These are phyloP conservation scores for Glycine tomentella DNA, from an alignment of 306 rosid species.

Conservation along the genomic window DNA sequence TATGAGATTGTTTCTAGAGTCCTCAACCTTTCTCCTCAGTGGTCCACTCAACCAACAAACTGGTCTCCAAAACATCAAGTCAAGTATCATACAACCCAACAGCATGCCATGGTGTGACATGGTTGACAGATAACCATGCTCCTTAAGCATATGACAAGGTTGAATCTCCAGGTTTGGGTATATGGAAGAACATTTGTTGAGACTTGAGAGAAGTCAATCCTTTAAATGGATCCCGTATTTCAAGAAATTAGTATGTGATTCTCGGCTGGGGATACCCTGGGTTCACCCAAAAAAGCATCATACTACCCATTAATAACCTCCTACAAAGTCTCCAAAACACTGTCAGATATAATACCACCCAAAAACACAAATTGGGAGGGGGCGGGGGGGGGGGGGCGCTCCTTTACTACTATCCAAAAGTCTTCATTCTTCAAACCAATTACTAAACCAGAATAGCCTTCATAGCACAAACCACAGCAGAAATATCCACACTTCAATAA, in stretches of 20 bases:
- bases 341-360: background rate
- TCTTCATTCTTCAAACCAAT: too few species aligned
- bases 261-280: background rate
- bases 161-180: background rate
- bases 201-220: background rate
- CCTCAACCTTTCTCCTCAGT: background rate
- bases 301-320: background rate
- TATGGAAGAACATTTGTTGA: background rate
- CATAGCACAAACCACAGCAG: too few species aligned
- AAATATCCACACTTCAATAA: background rate
- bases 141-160: background rate
- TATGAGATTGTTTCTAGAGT: background rate
- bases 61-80: background rate
- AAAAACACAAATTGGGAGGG: slow-evolving; percentile 10
- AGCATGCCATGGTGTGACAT: background rate
- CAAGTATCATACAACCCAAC: background rate
- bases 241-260: background rate
- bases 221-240: background rate
- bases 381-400: too few species aligned
- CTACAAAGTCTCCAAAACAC: background rate
- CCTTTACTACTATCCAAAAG: background rate
- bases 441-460: too few species aligned
- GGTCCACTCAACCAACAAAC: background rate
- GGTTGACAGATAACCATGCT: background rate
- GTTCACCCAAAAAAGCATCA: too few species aligned